Base-by-base conservation (phyloP, 495 filamentous ascomycete species). In the Melanomma pulvis-pyrius region DNA sequence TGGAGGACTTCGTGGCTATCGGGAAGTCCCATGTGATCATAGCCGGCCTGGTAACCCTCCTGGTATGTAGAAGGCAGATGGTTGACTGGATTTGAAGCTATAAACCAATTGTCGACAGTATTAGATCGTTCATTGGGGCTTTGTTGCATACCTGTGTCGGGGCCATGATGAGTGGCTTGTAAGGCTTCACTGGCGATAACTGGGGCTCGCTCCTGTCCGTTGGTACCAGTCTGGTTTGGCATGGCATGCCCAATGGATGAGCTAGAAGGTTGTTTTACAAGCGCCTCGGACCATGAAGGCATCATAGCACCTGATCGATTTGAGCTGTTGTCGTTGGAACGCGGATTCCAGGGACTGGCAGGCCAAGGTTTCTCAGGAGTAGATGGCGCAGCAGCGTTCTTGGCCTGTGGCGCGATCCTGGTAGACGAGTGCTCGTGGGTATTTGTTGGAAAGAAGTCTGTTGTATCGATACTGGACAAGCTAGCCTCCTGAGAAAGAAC, bases 361-460 rank as follows among this genome's bases (percentile, higher is more conserved):
- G 57, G 53, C 62, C 62, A 69, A 24, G 32, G 19, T 29, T 69
- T 72, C 24, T 72, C 65, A 26, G 70, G 70, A 6, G 67, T 69
- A 39, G 57, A 30, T 11, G 66, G 62, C 1, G 21, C 46, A 17
- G n/a, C 48, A 12, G 21, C 32, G 28, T 57, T 65, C 25, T 58
- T 22, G 17, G n/a, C 49, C 34, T 64, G 39, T 17, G 59, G 68
- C 25, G 54, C 61, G 9, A 66, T 36, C 60, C 59, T 70, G 53
- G 67, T 73, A 46, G 71, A 68, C 0, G 76, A 77, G 55, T 76
- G 74, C 30, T 79, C 77, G 47, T 68, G 53, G 1, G 76, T 73
- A 60, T 78, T 75, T 34, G 49, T 67, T 15, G 77, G 77, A 61
- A 79, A 79, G 74, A 79, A 79, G 68, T 78, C 76, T 47, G 69